Conservation (phyloP, 345 rosid genomes). For the Euphorbia lathyris region DNA sequence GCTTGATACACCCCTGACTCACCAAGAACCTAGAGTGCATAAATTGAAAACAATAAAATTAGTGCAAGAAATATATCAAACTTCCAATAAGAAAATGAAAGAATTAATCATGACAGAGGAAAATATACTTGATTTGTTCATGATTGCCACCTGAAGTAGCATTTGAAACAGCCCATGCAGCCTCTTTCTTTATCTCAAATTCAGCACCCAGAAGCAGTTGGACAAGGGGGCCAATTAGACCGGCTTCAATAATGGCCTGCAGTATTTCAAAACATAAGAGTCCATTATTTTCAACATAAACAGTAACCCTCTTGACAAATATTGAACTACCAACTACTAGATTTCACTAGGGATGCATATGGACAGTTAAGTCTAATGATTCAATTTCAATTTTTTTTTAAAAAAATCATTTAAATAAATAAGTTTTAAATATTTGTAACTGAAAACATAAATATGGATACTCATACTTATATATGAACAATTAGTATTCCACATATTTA, state of each 20-base stretch:
- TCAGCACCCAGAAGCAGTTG: constrained; percentile 28
- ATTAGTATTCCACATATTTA: too few species aligned
- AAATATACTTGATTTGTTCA: constrained; percentile 28
- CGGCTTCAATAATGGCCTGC: constrained; percentile 29
- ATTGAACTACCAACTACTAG: neutral
- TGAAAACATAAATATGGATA: too few species aligned
- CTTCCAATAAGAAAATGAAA: neutral
- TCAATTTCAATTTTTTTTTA: too few species aligned
- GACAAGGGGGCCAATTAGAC: constrained; percentile 22
- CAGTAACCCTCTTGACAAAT: neutral
- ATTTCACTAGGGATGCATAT: neutral
- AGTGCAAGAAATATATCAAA: neutral
- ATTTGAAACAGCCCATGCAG: constrained; percentile 32
- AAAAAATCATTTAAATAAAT: too few species aligned
- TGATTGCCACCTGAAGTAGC: constrained; percentile 29
- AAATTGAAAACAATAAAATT: neutral
- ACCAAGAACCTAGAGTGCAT: constrained; percentile 21
- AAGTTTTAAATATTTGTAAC: too few species aligned
- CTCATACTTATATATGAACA: too few species aligned
- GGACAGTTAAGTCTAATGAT: too few species aligned
- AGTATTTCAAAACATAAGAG: neutral
- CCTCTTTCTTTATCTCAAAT: constrained; percentile 30
- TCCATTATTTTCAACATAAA: too few species aligned
- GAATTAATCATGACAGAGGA: neutral
- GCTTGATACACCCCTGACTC: constrained; percentile 27